Percentiles rank a stretch among this genome's conserved stretches.
phyloP scores from a whole-genome alignment of 306 rosid species.

The Hippophae rhamnoides region DNA sequence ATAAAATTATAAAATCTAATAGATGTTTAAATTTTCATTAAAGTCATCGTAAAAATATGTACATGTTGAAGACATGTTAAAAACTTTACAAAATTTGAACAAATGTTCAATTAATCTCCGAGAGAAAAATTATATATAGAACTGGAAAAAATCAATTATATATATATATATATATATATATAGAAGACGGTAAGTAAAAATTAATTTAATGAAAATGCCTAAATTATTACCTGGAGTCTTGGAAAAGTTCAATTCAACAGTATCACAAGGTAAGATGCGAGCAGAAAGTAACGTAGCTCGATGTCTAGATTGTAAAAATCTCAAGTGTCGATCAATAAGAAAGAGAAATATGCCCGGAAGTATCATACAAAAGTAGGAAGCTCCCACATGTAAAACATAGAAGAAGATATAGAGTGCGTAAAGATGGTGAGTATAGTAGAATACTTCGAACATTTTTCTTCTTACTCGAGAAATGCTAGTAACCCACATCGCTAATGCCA shows the following conservation, averaged over 20 bases:
- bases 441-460: conserved; percentile 57
- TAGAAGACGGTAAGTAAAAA: too few species aligned
- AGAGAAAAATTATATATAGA: too few species aligned
- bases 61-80: too few species aligned
- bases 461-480: conserved; percentile 37
- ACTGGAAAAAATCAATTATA: too few species aligned
- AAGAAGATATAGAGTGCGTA: conserved; percentile 48
- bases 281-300: conserved; percentile 32
- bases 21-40: too few species aligned
- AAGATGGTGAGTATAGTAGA: conserved; percentile 64
- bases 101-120: too few species aligned
- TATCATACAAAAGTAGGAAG: conserved; percentile 35
- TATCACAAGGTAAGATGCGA: conserved; percentile 43
- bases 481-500: conserved; percentile 48
- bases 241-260: conserved; percentile 54
- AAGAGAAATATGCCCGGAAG: conserved; percentile 66
- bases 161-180: too few species aligned
- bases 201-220: too few species aligned
- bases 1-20: too few species aligned
- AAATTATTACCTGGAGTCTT: conserved; percentile 35
- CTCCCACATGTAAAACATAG: conserved; percentile 53
- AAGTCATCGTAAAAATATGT: too few species aligned
- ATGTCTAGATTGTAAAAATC: conserved; percentile 53
- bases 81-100: too few species aligned
- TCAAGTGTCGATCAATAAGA: conserved; percentile 43